Evolutionary conservation across 2,329 filamentous ascomycete species (phyloP).

Genomic region (Penicillium glabrum): DNA sequence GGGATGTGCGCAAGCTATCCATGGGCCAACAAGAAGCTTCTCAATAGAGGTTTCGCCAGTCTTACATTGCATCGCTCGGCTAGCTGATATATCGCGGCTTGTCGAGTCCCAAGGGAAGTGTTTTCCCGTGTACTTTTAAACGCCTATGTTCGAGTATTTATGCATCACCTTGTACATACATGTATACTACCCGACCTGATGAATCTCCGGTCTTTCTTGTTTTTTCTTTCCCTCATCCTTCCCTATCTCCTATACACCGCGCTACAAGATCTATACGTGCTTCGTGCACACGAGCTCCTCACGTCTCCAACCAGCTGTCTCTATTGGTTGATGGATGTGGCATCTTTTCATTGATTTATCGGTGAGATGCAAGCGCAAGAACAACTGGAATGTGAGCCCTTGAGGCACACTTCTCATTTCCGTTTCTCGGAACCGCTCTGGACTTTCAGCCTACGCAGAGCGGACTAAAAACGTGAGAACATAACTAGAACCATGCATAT

Average conservation of each 20-base stretch:
- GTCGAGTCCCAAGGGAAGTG: not conserved
- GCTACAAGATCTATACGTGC: constrained; percentile 41
- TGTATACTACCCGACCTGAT: constrained; percentile 20
- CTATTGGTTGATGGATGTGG: constrained; percentile 54
- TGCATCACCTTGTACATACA: constrained; percentile 26
- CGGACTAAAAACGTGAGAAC: constrained; percentile 60
- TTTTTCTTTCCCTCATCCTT: constrained; percentile 2
- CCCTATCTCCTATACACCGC: constrained; percentile 4
- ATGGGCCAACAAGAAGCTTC: constrained; percentile 43
- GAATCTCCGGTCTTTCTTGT: constrained; percentile 17
- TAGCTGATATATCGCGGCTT: constrained; percentile 13
- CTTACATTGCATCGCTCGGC: constrained; percentile 22
- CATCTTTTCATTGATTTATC: constrained; percentile 23
- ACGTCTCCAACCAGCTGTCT: constrained; percentile 47
- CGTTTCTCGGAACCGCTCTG: constrained; percentile 57
- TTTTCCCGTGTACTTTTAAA: constrained; percentile 19
- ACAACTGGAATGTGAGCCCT: constrained; percentile 34
- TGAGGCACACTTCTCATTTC: constrained; percentile 38
- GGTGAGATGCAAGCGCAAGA: constrained; percentile 48
- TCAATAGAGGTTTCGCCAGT: not conserved
- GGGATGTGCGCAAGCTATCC: constrained; percentile 73
- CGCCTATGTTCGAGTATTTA: not conserved
- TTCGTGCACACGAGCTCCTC: constrained; percentile 52
- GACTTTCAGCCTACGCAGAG: constrained; percentile 49
- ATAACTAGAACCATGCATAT: constrained; percentile 18